phyloP scores from a whole-genome alignment of 164 flowering plant genomes.

The Tetrastigma voinierianum region DNA sequence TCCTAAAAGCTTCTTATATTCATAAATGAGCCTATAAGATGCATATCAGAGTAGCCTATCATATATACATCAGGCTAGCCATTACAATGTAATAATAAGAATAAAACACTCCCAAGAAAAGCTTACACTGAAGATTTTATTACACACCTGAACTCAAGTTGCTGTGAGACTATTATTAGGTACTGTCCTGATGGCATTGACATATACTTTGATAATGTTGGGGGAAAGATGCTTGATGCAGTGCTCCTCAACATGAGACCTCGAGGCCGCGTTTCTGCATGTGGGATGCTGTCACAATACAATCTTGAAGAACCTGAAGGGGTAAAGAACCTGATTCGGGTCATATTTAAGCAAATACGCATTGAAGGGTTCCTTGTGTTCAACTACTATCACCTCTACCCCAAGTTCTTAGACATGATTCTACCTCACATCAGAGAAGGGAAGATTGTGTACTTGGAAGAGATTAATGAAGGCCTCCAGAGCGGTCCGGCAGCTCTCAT shows the following conservation, averaged over 20 bases:
- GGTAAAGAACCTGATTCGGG: slow-evolving; percentile 31
- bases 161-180: slow-evolving; percentile 15
- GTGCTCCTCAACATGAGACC: slow-evolving; percentile 54
- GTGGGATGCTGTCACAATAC: slow-evolving; percentile 66
- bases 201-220: slow-evolving; percentile 67
- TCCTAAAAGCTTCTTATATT: no score
- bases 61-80: no score
- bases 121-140: no score
- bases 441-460: slow-evolving; percentile 51
- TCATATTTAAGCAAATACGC: slow-evolving; percentile 31
- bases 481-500: slow-evolving; percentile 59
- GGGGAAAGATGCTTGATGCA: slow-evolving; percentile 66
- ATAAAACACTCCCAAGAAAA: no score
- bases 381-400: slow-evolving; percentile 30
- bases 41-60: no score
- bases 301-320: slow-evolving; percentile 32
- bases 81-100: no score
- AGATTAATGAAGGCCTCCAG: slow-evolving; percentile 52
- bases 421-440: slow-evolving; percentile 35
- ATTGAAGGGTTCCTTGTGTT: slow-evolving; percentile 46
- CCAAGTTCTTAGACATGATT: slow-evolving; percentile 36
- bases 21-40: no score
- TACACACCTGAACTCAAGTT: neutral
- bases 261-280: slow-evolving; percentile 49
- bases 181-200: slow-evolving; percentile 58